Conservation (phyloP, 768 basidiomycete genomes). For the Mycena epipterygia region DNA sequence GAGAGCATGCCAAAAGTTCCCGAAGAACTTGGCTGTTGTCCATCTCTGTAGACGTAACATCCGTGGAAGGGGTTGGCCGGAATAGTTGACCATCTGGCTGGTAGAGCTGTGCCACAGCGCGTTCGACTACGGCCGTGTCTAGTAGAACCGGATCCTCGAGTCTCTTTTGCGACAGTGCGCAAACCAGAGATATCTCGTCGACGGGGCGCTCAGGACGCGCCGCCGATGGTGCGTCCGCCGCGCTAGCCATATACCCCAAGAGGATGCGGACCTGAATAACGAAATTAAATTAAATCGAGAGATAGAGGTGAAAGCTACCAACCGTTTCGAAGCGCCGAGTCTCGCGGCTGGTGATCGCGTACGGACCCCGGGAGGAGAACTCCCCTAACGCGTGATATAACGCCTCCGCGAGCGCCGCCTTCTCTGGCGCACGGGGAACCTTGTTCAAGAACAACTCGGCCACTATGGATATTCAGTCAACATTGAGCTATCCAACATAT, state of each 20-base stretch:
- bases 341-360: slow-evolving; percentile 23
- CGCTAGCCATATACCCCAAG: slow-evolving; percentile 25
- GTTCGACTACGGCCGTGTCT: slow-evolving; percentile 34
- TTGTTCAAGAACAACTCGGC: slow-evolving; percentile 40
- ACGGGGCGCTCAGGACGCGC: slow-evolving; percentile 16
- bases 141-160: slow-evolving; percentile 38
- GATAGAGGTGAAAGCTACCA: neutral
- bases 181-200: slow-evolving; percentile 36
- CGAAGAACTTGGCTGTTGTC: neutral
- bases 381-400: slow-evolving; percentile 39
- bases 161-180: slow-evolving; percentile 37
- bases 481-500: too few species aligned
- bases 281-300: neutral
- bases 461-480: slow-evolving; percentile 30
- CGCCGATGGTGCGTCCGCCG: slow-evolving; percentile 3
- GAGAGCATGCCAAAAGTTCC: neutral
- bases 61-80: slow-evolving; percentile 20
- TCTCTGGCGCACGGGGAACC: slow-evolving; percentile 37
- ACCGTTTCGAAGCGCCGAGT: slow-evolving; percentile 38
- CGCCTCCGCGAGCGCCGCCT: slow-evolving; percentile 41
- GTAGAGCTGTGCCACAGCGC: slow-evolving; percentile 31
- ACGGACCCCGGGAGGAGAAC: slow-evolving; percentile 34
- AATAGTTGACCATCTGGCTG: slow-evolving; percentile 35
- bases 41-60: neutral
- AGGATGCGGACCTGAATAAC: slow-evolving; percentile 25